Evolutionary conservation across 2,329 filamentous ascomycete species (phyloP).

Genomic region (Aspergillus nomiae): DNA sequence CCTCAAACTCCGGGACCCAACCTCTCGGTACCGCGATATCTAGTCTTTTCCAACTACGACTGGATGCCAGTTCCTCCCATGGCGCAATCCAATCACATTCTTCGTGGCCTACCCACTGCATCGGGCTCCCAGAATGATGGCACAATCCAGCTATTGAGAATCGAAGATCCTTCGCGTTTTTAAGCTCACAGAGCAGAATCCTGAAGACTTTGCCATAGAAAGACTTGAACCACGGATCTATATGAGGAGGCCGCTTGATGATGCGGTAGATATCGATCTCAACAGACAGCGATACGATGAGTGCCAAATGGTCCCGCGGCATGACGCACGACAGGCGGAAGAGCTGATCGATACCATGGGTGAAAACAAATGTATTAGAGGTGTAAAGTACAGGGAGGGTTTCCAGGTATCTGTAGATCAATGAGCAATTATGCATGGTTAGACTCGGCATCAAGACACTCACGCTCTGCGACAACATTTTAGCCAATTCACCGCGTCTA

Average conservation of each 20-base stretch:
- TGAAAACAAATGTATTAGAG: constrained; percentile 13
- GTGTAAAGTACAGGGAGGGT: constrained; percentile 1
- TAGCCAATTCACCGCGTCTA: constrained; percentile 12
- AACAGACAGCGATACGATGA: constrained; percentile 5
- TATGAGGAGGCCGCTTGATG: constrained; percentile 1
- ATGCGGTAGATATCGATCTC: constrained; percentile 15
- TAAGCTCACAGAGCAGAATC: neutral
- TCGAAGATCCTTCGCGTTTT: neutral
- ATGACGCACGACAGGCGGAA: constrained; percentile 8
- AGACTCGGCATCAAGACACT: neutral
- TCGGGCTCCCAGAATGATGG: neutral
- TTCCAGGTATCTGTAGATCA: constrained; percentile 4
- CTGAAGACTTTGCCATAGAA: constrained; percentile 11
- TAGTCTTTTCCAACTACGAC: constrained; percentile 8
- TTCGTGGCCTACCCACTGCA: constrained; percentile 3
- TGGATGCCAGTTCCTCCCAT: constrained; percentile 8
- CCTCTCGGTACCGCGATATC: constrained; percentile 8
- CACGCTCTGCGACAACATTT: constrained; percentile 8
- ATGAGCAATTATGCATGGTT: too few relatives aligned
- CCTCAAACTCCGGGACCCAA: neutral
- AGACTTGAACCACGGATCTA: neutral
- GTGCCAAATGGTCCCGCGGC: constrained; percentile 3
- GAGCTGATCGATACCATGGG: constrained; percentile 14
- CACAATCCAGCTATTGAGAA: constrained; percentile 12
- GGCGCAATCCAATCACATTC: constrained; percentile 10